Evolutionary conservation across 148 eudicot species (phyloP).

Genomic region (Fagopyrum homotropicum): DNA sequence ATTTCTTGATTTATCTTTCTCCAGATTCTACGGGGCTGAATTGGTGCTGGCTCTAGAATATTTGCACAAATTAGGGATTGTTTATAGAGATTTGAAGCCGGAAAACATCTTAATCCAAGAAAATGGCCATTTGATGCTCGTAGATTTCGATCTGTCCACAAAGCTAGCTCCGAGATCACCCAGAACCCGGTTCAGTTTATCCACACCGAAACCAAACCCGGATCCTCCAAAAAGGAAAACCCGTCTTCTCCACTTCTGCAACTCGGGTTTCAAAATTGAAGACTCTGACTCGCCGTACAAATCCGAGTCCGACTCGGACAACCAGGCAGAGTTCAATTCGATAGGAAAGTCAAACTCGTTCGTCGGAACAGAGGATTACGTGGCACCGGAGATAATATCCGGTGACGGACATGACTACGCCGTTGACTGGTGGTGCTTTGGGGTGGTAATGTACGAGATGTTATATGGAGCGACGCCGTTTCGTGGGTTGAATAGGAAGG

Average conservation of each 20-base stretch:
- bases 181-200: background rate
- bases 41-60: slow-evolving; percentile 56
- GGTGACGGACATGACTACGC: slow-evolving; percentile 73
- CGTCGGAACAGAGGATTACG: slow-evolving; percentile 91
- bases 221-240: slow-evolving; percentile 17
- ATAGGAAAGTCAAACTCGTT: slow-evolving; percentile 61
- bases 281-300: slow-evolving; percentile 13
- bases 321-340: slow-evolving; percentile 26
- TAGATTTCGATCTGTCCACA: slow-evolving; percentile 79
- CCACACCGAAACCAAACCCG: slow-evolving; percentile 4
- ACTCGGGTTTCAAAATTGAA: slow-evolving; percentile 42
- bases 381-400: slow-evolving; percentile 68
- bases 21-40: slow-evolving; percentile 62
- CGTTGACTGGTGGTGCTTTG: slow-evolving; percentile 82
- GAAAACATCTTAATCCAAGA: slow-evolving; percentile 60
- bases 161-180: slow-evolving; percentile 19
- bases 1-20: slow-evolving; percentile 37
- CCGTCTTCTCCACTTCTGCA: slow-evolving; percentile 18
- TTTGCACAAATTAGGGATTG: slow-evolving; percentile 63
- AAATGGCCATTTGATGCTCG: slow-evolving; percentile 68
- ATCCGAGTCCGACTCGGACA: slow-evolving; percentile 13
- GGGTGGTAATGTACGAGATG: slow-evolving; percentile 71
- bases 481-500: slow-evolving; percentile 56
- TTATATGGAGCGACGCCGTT: slow-evolving; percentile 78
- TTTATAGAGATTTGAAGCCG: slow-evolving; percentile 70